Percentiles rank a stretch among this genome's conserved stretches.
Conservation (phyloP, 129 eudicot genomes). For the Flaveria brownii region DNA sequence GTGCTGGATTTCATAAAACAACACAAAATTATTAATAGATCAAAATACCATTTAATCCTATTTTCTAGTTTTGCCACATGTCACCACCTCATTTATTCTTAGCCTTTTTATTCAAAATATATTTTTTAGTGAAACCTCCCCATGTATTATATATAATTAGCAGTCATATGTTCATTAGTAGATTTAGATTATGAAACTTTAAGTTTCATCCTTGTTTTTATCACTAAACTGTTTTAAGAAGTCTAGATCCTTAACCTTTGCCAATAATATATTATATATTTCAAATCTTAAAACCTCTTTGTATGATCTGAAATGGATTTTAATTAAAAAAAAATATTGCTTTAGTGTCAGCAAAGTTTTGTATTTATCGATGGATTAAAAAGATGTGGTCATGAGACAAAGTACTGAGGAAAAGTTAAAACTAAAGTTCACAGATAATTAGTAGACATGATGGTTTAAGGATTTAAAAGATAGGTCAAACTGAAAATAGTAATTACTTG, state of each 20-base stretch:
- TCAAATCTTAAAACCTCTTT: conserved; percentile 3
- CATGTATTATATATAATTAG: no score
- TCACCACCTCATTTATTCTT: no score
- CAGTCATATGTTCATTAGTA: no score
- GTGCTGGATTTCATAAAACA: no score
- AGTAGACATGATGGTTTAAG: conserved; percentile 23
- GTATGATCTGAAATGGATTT: conserved; percentile 6
- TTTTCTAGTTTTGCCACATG: no score
- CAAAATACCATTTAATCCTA: no score
- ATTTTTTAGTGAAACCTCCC: no score
- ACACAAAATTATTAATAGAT: no score
- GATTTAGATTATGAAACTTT: no score
- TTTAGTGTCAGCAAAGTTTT: conserved; percentile 30
- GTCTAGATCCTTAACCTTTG: not conserved
- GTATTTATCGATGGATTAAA: conserved; percentile 15
- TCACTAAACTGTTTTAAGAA: no score
- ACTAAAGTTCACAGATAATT: conserved; percentile 21
- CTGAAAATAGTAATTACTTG: not conserved
- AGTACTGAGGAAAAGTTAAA: conserved; percentile 20
- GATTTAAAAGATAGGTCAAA: conserved; percentile 6
- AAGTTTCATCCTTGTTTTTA: no score
- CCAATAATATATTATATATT: not conserved
- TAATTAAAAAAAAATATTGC: not conserved
- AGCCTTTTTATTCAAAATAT: no score
- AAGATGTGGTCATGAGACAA: conserved; percentile 24